A percentile compares a stretch with the other conserved stretches of the same genome.
These are phyloP conservation scores for Fraxinus albicans DNA, from an alignment of 305 asterid genomes.

Conservation along the genomic window DNA sequence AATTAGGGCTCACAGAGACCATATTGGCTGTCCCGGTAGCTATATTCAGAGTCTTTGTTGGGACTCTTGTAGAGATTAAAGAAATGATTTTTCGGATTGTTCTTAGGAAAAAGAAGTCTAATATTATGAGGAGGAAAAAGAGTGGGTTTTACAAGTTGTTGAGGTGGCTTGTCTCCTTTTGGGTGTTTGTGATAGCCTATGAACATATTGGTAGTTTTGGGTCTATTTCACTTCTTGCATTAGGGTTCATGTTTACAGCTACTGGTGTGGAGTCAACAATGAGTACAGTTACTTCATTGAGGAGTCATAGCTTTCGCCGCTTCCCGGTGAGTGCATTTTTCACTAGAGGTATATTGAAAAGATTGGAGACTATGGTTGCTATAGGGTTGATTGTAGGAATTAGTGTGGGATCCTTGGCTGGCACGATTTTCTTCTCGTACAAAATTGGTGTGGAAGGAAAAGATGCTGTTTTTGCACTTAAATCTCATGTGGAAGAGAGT, in stretches of 20 bases:
- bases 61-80: conserved; percentile 79
- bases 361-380: conserved; percentile 78
- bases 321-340: conserved; percentile 61
- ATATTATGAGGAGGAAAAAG: conserved; percentile 38
- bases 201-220: conserved; percentile 69
- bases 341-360: conserved; percentile 62
- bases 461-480: conserved; percentile 74
- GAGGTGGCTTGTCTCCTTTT: conserved; percentile 81
- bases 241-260: conserved; percentile 67
- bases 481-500: conserved; percentile 80
- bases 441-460: conserved; percentile 88
- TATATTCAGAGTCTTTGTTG: conserved; percentile 63
- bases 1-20: conserved; percentile 90
- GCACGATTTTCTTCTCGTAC: conserved; percentile 73
- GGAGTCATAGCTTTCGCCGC: conserved; percentile 74
- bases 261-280: conserved; percentile 71
- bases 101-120: conserved; percentile 45
- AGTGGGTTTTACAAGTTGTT: conserved; percentile 70
- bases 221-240: conserved; percentile 53
- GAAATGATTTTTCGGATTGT: conserved; percentile 43
- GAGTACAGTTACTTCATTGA: conserved; percentile 61
- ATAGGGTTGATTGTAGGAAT: conserved; percentile 80
- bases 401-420: conserved; percentile 70
- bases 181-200: conserved; percentile 78
- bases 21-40: conserved; percentile 79